Conservation (phyloP, 345 rosid species). For the Pistacia vera region DNA sequence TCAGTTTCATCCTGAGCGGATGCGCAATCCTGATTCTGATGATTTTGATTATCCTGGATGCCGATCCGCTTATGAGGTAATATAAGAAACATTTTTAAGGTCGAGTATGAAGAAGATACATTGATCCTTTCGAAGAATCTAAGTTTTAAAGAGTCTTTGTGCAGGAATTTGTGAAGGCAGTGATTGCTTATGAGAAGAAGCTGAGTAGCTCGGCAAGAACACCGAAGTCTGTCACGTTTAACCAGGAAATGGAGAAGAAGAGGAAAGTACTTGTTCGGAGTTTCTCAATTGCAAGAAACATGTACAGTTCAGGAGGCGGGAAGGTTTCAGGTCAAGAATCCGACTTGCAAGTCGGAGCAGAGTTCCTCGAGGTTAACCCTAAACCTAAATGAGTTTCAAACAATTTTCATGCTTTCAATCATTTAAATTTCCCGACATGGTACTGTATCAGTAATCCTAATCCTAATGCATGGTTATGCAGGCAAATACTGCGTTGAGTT, state of each 20-base stretch:
- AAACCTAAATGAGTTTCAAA: not conserved
- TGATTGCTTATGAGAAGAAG: constrained; percentile 46
- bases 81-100: no score
- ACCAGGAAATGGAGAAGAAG: constrained; percentile 39
- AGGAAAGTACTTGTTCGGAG: constrained; percentile 39
- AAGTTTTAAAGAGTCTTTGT: not conserved
- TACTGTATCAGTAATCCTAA: no score
- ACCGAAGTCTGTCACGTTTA: constrained; percentile 25
- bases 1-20: constrained; percentile 75
- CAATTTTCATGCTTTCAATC: not conserved
- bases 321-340: constrained; percentile 33
- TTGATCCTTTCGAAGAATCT: not conserved
- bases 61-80: constrained; percentile 53
- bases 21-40: constrained; percentile 49
- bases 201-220: constrained; percentile 13
- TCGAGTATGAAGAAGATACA: no score
- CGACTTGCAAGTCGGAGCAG: constrained; percentile 41
- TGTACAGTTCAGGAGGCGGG: constrained; percentile 24
- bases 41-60: constrained; percentile 62
- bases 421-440: not conserved
- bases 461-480: constrained; percentile 3
- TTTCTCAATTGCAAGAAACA: constrained; percentile 44
- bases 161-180: constrained; percentile 67
- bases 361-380: constrained; percentile 44
- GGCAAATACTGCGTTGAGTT: constrained; percentile 50